Evolutionary conservation across 2,329 filamentous ascomycete genomes (phyloP).

Genomic region (Pseudonectria foliicola): DNA sequence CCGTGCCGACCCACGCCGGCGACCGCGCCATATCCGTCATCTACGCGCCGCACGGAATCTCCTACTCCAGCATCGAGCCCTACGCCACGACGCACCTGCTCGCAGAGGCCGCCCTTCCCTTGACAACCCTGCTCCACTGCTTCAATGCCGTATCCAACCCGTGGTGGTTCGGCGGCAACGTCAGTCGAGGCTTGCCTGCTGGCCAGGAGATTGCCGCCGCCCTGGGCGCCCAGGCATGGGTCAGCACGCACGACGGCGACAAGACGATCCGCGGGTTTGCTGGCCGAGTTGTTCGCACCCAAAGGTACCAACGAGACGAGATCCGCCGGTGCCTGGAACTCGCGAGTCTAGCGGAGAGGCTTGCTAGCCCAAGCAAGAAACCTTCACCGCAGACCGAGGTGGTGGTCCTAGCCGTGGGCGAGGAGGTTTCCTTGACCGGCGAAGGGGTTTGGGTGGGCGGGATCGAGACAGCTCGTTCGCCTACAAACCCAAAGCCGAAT

Average conservation of each 20-base stretch:
- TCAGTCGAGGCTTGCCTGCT: conserved; percentile 48
- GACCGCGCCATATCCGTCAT: conserved; percentile 50
- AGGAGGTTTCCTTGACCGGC: conserved; percentile 35
- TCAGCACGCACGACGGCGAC: conserved; percentile 54
- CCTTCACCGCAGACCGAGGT: conserved; percentile 29
- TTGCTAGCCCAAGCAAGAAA: conserved; percentile 8
- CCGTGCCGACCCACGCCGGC: conserved; percentile 27
- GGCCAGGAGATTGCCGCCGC: conserved; percentile 49
- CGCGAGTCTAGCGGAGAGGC: conserved; percentile 3
- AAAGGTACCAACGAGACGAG: conserved; percentile 37
- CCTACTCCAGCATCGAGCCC: conserved; percentile 43
- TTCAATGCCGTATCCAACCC: conserved; percentile 53
- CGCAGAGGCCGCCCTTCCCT: conserved; percentile 47
- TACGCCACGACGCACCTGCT: conserved; percentile 53
- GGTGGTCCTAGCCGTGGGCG: conserved; percentile 34
- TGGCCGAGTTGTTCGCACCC: conserved; percentile 42
- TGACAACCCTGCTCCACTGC: conserved; percentile 58
- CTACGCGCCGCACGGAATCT: conserved; percentile 58
- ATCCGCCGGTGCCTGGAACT: conserved; percentile 29
- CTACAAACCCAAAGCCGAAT: too few relatives aligned
- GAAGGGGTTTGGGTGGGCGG: conserved; percentile 27
- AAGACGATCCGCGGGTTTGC: conserved; percentile 49
- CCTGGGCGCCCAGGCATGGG: conserved; percentile 50
- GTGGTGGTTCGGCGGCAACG: conserved; percentile 55
- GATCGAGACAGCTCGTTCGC: not conserved